Evolutionary conservation across 495 filamentous ascomycete genomes (phyloP).

Genomic region (Annulohypoxylon stygium): DNA sequence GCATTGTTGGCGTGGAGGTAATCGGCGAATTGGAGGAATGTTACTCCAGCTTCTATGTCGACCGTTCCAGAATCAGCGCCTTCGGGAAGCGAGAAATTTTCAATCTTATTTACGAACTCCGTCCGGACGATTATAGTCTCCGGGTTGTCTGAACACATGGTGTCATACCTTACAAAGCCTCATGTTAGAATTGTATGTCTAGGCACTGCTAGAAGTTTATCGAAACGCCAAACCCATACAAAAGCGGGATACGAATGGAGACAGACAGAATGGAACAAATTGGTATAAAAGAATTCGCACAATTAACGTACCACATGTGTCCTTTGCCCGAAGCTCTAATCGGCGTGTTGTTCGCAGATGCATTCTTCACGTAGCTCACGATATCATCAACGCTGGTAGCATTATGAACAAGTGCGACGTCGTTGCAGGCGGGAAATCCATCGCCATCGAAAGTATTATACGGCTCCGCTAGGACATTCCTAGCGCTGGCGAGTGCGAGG

Average conservation of each 20-base stretch:
- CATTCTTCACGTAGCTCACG: conserved; percentile 55
- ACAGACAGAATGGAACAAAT: background rate
- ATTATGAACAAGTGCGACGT: conserved; percentile 58
- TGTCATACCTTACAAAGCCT: conserved; percentile 55
- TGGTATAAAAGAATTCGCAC: background rate
- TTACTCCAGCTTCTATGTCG: conserved; percentile 62
- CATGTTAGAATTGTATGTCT: conserved; percentile 14
- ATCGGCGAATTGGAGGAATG: conserved; percentile 65
- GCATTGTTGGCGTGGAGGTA: conserved; percentile 60
- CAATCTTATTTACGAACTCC: conserved; percentile 58
- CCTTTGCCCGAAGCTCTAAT: conserved; percentile 63
- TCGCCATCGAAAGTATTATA: conserved; percentile 66
- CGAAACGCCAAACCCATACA: background rate
- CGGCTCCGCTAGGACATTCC: conserved; percentile 47
- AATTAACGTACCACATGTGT: conserved; percentile 59
- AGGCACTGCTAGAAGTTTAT: background rate
- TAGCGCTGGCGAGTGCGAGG: conserved; percentile 16
- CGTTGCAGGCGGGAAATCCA: conserved; percentile 61
- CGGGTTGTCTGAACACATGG: conserved; percentile 60
- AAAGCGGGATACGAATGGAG: background rate
- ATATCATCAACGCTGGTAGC: conserved; percentile 61
- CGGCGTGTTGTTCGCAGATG: conserved; percentile 49
- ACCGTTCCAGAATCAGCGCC: conserved; percentile 56
- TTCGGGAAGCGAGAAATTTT: conserved; percentile 54
- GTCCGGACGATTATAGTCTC: conserved; percentile 62